Conservation (phyloP, 345 rosid genomes). For the Melaleuca alternifolia region DNA sequence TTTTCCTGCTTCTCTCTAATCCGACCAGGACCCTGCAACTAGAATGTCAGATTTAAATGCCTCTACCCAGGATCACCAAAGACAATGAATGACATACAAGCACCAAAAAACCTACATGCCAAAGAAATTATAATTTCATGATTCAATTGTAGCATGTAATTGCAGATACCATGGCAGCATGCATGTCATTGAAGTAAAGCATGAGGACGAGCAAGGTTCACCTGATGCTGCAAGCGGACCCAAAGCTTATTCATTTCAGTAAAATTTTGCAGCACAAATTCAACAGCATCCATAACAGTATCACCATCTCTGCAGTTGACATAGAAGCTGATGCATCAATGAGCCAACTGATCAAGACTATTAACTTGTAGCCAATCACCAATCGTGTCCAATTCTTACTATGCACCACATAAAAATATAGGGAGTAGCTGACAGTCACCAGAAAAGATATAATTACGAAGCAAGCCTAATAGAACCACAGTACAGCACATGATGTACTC, state of each 20-base stretch:
- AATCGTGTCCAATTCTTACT: not conserved
- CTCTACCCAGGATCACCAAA: slow-evolving; percentile 84
- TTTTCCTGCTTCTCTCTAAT: slow-evolving; percentile 77
- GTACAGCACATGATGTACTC: not conserved
- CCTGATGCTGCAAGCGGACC: slow-evolving; percentile 94
- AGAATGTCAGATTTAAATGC: slow-evolving; percentile 80
- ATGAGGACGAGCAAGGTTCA: not conserved
- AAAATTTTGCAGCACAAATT: slow-evolving; percentile 87
- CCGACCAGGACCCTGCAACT: slow-evolving; percentile 93
- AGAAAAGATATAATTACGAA: not conserved
- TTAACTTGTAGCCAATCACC: not conserved
- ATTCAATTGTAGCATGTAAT: slow-evolving; percentile 52
- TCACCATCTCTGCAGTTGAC: slow-evolving; percentile 56
- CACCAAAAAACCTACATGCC: slow-evolving; percentile 93
- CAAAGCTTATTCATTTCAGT: slow-evolving; percentile 95
- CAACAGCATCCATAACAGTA: slow-evolving; percentile 76
- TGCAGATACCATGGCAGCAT: slow-evolving; percentile 57
- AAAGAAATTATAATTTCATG: slow-evolving; percentile 66
- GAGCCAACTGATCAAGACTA: not conserved
- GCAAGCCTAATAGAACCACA: not conserved
- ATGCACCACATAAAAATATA: not conserved
- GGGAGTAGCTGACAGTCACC: not conserved
- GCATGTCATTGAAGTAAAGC: slow-evolving; percentile 5
- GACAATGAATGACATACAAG: slow-evolving; percentile 87
- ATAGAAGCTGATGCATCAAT: not conserved